These are phyloP conservation scores for Typha latifolia DNA, from an alignment of 176 grass and related monocot genomes.

Conservation along the genomic window DNA sequence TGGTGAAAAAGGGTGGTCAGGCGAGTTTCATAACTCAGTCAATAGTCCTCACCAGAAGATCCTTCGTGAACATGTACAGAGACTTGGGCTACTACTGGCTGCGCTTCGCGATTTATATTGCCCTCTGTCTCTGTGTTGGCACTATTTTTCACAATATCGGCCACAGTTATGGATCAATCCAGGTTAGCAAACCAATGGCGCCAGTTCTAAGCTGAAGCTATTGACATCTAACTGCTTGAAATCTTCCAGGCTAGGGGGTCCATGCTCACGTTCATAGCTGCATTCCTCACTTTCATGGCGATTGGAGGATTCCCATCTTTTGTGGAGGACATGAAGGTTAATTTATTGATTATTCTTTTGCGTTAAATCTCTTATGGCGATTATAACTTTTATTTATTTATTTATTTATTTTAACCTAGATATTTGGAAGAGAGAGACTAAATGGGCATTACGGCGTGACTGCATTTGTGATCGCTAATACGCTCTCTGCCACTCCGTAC, in stretches of 20 bases:
- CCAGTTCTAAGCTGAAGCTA: not conserved
- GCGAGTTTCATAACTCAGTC: conserved; percentile 59
- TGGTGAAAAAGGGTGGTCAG: conserved; percentile 49
- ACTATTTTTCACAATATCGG: conserved; percentile 61
- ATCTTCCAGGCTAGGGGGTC: conserved; percentile 61
- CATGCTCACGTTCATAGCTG: conserved; percentile 72
- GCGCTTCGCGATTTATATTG: conserved; percentile 65
- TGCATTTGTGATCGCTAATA: conserved; percentile 73
- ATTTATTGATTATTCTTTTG: not conserved
- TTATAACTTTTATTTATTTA: not conserved
- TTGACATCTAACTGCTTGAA: not conserved
- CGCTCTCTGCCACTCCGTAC: conserved; percentile 63
- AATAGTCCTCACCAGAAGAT: conserved; percentile 67
- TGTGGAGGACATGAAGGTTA: conserved; percentile 97
- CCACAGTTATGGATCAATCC: conserved; percentile 61
- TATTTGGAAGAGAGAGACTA: conserved; percentile 69
- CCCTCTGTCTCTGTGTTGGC: conserved; percentile 67
- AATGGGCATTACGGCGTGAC: conserved; percentile 89
- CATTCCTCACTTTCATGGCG: conserved; percentile 94
- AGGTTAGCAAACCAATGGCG: conserved; percentile 24
- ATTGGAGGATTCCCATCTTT: conserved; percentile 96
- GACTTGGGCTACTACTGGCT: conserved; percentile 93
- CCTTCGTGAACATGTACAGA: conserved; percentile 93
- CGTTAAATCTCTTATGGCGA: not conserved
- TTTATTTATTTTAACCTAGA: conserved; percentile 2